Percentiles rank a stretch among this genome's conserved stretches.
phyloP scores from a whole-genome alignment of 2,329 filamentous ascomycete species.

The Aureobasidium zeae region DNA sequence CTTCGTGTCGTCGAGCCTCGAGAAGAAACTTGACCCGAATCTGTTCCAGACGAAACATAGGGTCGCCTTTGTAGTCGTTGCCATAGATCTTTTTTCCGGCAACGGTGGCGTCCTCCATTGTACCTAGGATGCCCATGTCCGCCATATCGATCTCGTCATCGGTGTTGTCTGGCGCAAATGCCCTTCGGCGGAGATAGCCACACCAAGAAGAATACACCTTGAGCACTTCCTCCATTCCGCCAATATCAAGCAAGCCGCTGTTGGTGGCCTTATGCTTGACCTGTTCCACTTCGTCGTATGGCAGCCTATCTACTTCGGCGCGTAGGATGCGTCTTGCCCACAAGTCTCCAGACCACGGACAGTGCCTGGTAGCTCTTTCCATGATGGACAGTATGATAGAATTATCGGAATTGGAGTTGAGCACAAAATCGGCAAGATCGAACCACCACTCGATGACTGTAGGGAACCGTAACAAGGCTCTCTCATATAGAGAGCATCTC shows the following conservation, averaged over 20 bases:
- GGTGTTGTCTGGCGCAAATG: slow-evolving; percentile 64
- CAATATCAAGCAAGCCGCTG: slow-evolving; percentile 71
- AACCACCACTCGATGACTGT: slow-evolving; percentile 71
- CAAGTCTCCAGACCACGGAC: slow-evolving; percentile 81
- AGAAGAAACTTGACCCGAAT: slow-evolving; percentile 89
- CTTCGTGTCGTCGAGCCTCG: slow-evolving; percentile 67
- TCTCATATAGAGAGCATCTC: slow-evolving; percentile 60
- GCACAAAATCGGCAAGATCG: slow-evolving; percentile 69
- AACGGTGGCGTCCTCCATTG: slow-evolving; percentile 72
- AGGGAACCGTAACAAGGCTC: slow-evolving; percentile 65
- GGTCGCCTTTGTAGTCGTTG: slow-evolving; percentile 72
- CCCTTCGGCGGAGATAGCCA: slow-evolving; percentile 77
- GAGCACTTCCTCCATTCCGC: slow-evolving; percentile 78
- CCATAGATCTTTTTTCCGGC: slow-evolving; percentile 71
- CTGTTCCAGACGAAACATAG: slow-evolving; percentile 76
- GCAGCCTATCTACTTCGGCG: slow-evolving; percentile 66
- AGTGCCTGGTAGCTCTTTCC: slow-evolving; percentile 76
- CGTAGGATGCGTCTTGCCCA: slow-evolving; percentile 86
- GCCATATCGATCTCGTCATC: slow-evolving; percentile 77
- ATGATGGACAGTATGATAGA: slow-evolving; percentile 55
- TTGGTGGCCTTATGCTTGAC: slow-evolving; percentile 91
- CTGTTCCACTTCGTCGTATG: slow-evolving; percentile 72
- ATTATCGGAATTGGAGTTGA: slow-evolving; percentile 35
- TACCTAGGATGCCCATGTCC: slow-evolving; percentile 77
- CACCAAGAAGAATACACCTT: slow-evolving; percentile 94